phyloP scores from a whole-genome alignment of 306 rosid species.

The Styphnolobium japonicum region DNA sequence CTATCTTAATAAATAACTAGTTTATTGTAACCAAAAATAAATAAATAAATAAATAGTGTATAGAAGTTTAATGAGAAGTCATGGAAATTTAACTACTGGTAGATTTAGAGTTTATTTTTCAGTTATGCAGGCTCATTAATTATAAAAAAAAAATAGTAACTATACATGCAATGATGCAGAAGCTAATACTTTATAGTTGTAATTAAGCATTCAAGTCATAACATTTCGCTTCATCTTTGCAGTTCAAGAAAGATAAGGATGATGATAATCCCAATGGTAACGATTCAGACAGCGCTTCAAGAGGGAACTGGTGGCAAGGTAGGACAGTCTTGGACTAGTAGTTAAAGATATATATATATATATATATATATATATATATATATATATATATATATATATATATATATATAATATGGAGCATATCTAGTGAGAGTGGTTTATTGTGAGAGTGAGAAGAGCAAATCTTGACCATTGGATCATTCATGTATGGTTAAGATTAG shows the following conservation, averaged over 20 bases:
- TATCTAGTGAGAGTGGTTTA: too few species aligned
- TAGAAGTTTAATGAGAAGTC: not conserved
- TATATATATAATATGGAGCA: too few species aligned
- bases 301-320: conserved; percentile 99
- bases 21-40: too few species aligned
- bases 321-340: conserved; percentile 10
- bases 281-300: conserved; percentile 59
- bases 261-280: conserved; percentile 60
- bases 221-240: not conserved
- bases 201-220: not conserved
- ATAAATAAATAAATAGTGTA: too few species aligned
- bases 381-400: too few species aligned
- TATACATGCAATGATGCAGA: not conserved
- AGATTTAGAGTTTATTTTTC: not conserved
- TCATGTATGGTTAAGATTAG: too few species aligned
- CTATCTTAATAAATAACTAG: too few species aligned
- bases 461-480: too few species aligned
- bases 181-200: not conserved
- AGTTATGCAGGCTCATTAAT: not conserved
- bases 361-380: too few species aligned
- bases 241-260: conserved; percentile 64
- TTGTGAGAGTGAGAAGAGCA: too few species aligned
- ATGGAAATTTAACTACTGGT: not conserved
- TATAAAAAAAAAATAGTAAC: not conserved
- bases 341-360: too few species aligned